Percentiles rank a stretch among this genome's conserved stretches.
Evolutionary conservation across 1,284 basidiomycete genomes (phyloP).

Genomic region (Moesziomyces globuligerus): DNA sequence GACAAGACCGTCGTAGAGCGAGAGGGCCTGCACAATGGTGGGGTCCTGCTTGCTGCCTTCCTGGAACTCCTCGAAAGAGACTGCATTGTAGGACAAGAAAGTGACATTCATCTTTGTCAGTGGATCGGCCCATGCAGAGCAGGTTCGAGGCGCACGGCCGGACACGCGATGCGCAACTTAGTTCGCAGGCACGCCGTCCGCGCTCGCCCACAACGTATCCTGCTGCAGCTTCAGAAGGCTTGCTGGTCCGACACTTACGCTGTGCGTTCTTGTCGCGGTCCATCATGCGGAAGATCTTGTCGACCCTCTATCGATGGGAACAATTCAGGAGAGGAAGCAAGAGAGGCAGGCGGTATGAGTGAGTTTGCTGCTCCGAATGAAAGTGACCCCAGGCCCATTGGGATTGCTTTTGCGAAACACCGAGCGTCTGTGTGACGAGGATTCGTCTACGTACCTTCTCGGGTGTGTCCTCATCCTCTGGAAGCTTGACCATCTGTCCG

Average conservation of each 20-base stretch:
- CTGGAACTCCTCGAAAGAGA: constrained; percentile 66
- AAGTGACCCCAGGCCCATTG: no score
- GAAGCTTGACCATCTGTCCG: constrained; percentile 97
- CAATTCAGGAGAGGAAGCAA: neutral
- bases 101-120: neutral
- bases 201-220: no score
- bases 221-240: neutral
- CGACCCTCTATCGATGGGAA: constrained; percentile 55
- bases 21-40: constrained; percentile 65
- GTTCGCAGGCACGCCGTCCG: no score
- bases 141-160: neutral
- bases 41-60: constrained; percentile 67
- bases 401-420: no score
- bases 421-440: no score
- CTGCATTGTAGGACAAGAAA: constrained; percentile 17
- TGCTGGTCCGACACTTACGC: constrained; percentile 39
- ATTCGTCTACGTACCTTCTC: constrained; percentile 86
- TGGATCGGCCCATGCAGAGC: neutral
- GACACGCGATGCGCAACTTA: neutral
- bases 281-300: constrained; percentile 67
- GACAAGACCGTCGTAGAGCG: constrained; percentile 60
- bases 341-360: neutral
- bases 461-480: constrained; percentile 96
- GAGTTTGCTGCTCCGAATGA: neutral
- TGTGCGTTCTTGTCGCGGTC: constrained; percentile 66